These are phyloP conservation scores for Henckelia pumila DNA, from an alignment of 257 asterid species.

Conservation along the genomic window DNA sequence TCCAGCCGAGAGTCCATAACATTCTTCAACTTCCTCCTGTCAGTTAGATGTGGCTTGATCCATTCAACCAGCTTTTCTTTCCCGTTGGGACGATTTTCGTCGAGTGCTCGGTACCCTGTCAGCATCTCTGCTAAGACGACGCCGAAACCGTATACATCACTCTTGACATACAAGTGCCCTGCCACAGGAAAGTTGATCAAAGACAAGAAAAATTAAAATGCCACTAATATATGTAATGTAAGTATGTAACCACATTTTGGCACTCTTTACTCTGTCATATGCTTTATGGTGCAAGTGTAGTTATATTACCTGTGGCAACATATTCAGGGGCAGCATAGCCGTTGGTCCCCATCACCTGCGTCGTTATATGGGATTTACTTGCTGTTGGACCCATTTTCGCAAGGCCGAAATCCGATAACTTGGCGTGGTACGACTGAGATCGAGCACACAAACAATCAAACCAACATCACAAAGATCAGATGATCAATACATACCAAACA, in stretches of 20 bases:
- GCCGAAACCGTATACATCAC: slow-evolving; percentile 57
- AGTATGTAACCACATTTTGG: neutral
- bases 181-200: neutral
- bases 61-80: slow-evolving; percentile 42
- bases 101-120: slow-evolving; percentile 48
- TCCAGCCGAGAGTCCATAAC: slow-evolving; percentile 45
- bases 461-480: neutral
- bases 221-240: slow-evolving; percentile 14
- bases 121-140: slow-evolving; percentile 56
- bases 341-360: slow-evolving; percentile 52
- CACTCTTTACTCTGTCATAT: neutral
- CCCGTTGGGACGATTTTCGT: slow-evolving; percentile 41
- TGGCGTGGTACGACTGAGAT: slow-evolving; percentile 48
- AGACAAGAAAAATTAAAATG: neutral
- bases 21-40: slow-evolving; percentile 49
- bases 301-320: slow-evolving; percentile 47
- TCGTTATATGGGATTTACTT: slow-evolving; percentile 47
- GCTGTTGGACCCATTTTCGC: slow-evolving; percentile 55
- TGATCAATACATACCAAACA: neutral
- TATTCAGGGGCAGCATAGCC: slow-evolving; percentile 62
- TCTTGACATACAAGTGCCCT: slow-evolving; percentile 62
- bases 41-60: slow-evolving; percentile 49
- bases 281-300: neutral
- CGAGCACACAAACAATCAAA: neutral
- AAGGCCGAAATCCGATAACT: slow-evolving; percentile 56